These are phyloP conservation scores for Saccharomycopsis lassenensis DNA, from an alignment of 805 yeast genomes.

Conservation along the genomic window DNA sequence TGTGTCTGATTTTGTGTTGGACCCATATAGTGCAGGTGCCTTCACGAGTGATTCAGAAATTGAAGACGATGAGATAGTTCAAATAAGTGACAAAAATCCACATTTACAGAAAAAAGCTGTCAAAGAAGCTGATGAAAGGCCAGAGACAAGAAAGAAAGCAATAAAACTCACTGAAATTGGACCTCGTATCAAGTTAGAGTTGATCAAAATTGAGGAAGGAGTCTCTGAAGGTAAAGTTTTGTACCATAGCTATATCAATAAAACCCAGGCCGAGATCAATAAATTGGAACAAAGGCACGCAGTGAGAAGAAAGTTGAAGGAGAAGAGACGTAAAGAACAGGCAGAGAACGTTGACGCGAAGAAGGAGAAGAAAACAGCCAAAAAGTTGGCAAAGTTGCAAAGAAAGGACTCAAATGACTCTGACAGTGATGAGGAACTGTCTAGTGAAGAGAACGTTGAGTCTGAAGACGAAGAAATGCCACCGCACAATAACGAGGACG, in stretches of 20 bases:
- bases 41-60: conserved; percentile 88
- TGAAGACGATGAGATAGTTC: conserved; percentile 82
- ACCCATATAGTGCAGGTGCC: conserved; percentile 67
- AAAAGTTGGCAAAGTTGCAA: conserved; percentile 51
- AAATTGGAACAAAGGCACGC: conserved; percentile 60
- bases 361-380: conserved; percentile 61
- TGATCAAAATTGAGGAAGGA: conserved; percentile 87
- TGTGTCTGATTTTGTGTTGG: conserved; percentile 73
- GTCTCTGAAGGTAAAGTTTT: conserved; percentile 81
- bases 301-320: conserved; percentile 48
- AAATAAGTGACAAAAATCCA: conserved; percentile 30
- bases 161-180: conserved; percentile 89
- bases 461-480: no score
- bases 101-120: conserved; percentile 19
- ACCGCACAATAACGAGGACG: no score
- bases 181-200: conserved; percentile 68
- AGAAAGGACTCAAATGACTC: conserved; percentile 28
- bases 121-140: conserved; percentile 22
- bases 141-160: conserved; percentile 49
- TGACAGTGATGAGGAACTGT: no score
- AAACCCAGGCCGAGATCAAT: conserved; percentile 49
- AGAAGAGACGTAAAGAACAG: conserved; percentile 65
- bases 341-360: conserved; percentile 67
- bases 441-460: no score
- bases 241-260: conserved; percentile 63